Evolutionary conservation across 768 basidiomycete species (phyloP).

Genomic region (Lentinus tigrinus): DNA sequence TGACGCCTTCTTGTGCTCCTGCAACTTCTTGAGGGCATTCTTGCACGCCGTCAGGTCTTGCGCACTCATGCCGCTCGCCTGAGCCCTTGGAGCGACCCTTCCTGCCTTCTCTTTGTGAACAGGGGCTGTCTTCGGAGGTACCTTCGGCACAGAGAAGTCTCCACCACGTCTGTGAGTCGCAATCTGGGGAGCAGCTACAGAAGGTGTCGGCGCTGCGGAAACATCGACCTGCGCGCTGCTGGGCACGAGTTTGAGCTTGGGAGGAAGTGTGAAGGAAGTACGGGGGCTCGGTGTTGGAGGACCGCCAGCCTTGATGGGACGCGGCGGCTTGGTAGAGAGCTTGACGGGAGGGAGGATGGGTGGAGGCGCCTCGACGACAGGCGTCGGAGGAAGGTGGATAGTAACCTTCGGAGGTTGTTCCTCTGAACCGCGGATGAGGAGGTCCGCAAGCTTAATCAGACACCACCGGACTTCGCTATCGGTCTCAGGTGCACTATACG

Average conservation of each 20-base stretch:
- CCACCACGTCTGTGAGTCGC: constrained; percentile 14
- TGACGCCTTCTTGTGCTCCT: constrained; percentile 66
- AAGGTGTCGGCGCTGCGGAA: constrained; percentile 29
- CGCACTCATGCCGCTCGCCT: constrained; percentile 71
- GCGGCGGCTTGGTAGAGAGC: constrained; percentile 41
- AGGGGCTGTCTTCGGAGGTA: constrained; percentile 18
- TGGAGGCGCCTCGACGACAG: constrained; percentile 61
- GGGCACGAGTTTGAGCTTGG: constrained; percentile 61
- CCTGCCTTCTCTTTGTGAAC: constrained; percentile 29
- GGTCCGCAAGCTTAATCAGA: constrained; percentile 86
- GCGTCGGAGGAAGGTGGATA: constrained; percentile 76
- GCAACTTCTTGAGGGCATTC: constrained; percentile 78
- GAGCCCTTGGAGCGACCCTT: constrained; percentile 63
- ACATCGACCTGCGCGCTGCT: constrained; percentile 25
- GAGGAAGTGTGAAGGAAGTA: constrained; percentile 32
- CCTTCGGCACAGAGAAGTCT: constrained; percentile 19
- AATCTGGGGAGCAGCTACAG: constrained; percentile 5
- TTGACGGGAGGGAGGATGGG: constrained; percentile 51
- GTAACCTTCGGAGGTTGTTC: constrained; percentile 87
- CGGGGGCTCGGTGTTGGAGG: constrained; percentile 32
- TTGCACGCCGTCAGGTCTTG: constrained; percentile 76
- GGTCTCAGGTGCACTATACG: constrained; percentile 60
- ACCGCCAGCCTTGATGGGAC: constrained; percentile 35
- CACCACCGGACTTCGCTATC: constrained; percentile 92
- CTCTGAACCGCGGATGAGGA: constrained; percentile 78